Percentiles rank a stretch among this genome's conserved stretches.
Evolutionary conservation across 139 green algal species (phyloP).

Genomic region (Picochlorum sp.): DNA sequence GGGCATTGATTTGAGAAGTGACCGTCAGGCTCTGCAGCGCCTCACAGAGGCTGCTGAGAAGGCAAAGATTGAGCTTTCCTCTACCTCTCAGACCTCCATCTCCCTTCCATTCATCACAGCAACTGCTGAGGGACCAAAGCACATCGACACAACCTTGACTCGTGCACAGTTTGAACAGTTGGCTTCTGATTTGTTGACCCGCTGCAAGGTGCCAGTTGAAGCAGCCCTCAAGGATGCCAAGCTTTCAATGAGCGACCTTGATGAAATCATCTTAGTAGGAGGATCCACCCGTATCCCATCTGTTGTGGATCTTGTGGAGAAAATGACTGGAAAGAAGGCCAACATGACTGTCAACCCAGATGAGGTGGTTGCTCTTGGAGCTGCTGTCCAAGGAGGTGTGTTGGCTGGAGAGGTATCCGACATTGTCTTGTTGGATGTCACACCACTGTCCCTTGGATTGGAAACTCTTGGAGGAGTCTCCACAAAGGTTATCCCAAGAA

Average conservation of each 20-base stretch:
- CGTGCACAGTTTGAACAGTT: slow-evolving; percentile 92
- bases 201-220: slow-evolving; percentile 83
- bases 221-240: slow-evolving; percentile 89
- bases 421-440: slow-evolving; percentile 98
- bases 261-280: slow-evolving; percentile 93
- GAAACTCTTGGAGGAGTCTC: slow-evolving; percentile 97
- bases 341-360: slow-evolving; percentile 98
- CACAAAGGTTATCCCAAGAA: slow-evolving; percentile 94
- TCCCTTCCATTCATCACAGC: slow-evolving; percentile 99
- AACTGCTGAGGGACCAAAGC: slow-evolving; percentile 96
- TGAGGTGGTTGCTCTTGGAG: slow-evolving; percentile 96
- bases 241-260: slow-evolving; percentile 74
- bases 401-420: slow-evolving; percentile 64
- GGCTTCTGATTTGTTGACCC: slow-evolving; percentile 86
- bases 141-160: slow-evolving; percentile 89
- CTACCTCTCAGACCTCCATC: slow-evolving; percentile 72
- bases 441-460: slow-evolving; percentile 89
- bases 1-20: slow-evolving; percentile 91
- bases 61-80: slow-evolving; percentile 97
- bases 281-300: slow-evolving; percentile 96
- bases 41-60: slow-evolving; percentile 98
- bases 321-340: slow-evolving; percentile 83
- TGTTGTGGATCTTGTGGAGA: slow-evolving; percentile 76
- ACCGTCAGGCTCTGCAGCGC: slow-evolving; percentile 84
- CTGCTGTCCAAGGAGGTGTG: slow-evolving; percentile 89